Base-by-base conservation (phyloP, 257 asterid genomes). In the Scutellaria galericulata region DNA sequence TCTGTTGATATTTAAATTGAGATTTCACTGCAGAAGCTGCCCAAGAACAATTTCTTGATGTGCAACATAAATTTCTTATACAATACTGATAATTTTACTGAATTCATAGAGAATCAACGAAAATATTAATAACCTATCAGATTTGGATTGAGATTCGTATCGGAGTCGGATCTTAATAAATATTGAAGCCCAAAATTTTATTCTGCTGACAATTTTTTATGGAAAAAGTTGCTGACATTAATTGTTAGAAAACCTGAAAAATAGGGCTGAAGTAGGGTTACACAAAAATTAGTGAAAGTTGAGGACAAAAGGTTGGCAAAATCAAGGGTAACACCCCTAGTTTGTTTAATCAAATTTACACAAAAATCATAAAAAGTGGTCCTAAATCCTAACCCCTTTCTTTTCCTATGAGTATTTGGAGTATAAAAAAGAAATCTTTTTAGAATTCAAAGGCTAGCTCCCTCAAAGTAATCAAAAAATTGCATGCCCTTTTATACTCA, bases 401-500 rank as follows among this genome's bases (percentile, higher is more conserved):
- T 10, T 47, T 68, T 73, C 50, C 9, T 66, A 81, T 57, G 52
- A 78, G 75, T 78, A 71, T 74, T 57, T 44, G 58, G 68, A 68
- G 72, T 48, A 64, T 60, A 64, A 80, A 78, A 71, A 61, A 62
- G 62, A 66, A 51, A 66, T 62, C 65, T 70, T 72, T 58, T 7
- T 47, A 58, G 70, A 79, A 51, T 70, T 76, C 56, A 74, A 83
- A 65, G 72, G 14, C 51, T 52, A 66, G 48, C 51, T 63, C 48
- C 68, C 71, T 77, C 79, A 76, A 83, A 80, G 69, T 79, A 75
- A 66, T 76, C 10, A 70, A 78, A 65, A 77, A 78, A 78, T 72
- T 72, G 83, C 91, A 80, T 83, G 64, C 85, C 81, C 80, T 64
- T 74, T 74, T 58, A 75, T 61, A 46, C 77, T 76, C 83, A 42